phyloP scores from a whole-genome alignment of 2,329 filamentous ascomycete genomes.

The Phaeosphaeria sp. region DNA sequence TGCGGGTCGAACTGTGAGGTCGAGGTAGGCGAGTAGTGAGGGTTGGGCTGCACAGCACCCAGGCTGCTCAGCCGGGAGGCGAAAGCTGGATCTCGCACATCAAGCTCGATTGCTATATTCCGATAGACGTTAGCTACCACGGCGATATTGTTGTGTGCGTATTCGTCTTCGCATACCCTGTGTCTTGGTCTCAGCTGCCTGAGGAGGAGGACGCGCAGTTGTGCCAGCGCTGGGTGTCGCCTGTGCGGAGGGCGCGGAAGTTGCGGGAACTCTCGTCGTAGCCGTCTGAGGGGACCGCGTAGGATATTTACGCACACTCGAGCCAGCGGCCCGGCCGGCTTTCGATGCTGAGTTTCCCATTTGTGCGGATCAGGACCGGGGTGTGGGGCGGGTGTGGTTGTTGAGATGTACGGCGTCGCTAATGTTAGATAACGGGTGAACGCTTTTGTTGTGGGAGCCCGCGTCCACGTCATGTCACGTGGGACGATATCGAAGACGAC shows the following conservation, averaged over 20 bases:
- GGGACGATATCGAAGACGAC: not conserved
- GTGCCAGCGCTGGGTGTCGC: slow-evolving; percentile 46
- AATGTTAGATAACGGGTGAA: slow-evolving; percentile 27
- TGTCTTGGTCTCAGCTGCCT: slow-evolving; percentile 47
- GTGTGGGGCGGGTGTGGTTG: slow-evolving; percentile 20
- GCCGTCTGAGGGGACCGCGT: slow-evolving; percentile 52
- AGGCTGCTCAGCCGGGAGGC: slow-evolving; percentile 79
- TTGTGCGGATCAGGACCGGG: slow-evolving; percentile 10
- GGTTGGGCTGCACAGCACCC: slow-evolving; percentile 65
- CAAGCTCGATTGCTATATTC: slow-evolving; percentile 63
- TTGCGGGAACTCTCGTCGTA: slow-evolving; percentile 36
- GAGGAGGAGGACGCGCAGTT: slow-evolving; percentile 49
- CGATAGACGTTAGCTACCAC: not conserved
- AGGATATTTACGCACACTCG: slow-evolving; percentile 63
- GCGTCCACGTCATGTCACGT: slow-evolving; percentile 5
- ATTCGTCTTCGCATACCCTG: slow-evolving; percentile 41
- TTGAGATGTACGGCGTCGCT: slow-evolving; percentile 31
- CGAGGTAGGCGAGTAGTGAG: slow-evolving; percentile 63
- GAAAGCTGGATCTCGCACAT: slow-evolving; percentile 69
- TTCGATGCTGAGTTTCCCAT: slow-evolving; percentile 70
- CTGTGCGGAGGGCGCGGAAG: slow-evolving; percentile 38
- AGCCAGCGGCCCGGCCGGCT: slow-evolving; percentile 57
- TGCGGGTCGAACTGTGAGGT: slow-evolving; percentile 53
- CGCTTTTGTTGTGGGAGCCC: slow-evolving; percentile 7
- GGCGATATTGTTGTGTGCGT: not conserved